Percentiles rank a stretch among this genome's conserved stretches.
phyloP scores from a whole-genome alignment of 805 yeast genomes.

The Dipodascopsis tothii region DNA sequence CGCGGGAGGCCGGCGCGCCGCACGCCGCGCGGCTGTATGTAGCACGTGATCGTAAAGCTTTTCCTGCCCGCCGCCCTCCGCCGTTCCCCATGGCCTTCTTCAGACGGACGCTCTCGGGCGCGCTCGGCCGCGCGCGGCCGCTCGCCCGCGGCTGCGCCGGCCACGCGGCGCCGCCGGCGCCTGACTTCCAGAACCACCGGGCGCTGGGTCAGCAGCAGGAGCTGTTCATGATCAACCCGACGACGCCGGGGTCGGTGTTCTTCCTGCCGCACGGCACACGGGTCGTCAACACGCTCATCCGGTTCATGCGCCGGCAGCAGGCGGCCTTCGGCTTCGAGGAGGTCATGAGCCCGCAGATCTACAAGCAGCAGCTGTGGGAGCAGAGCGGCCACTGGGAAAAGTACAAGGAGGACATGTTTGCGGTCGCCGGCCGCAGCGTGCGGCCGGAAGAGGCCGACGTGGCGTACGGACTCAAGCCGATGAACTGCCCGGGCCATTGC shows the following conservation, averaged over 20 bases:
- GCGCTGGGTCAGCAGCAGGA: conserved; percentile 57
- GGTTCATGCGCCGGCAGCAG: conserved; percentile 82
- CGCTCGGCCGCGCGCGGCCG: background rate
- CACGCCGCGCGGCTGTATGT: too few species aligned
- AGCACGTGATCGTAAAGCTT: too few species aligned
- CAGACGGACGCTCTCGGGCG: background rate
- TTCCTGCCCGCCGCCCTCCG: background rate
- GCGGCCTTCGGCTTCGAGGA: conserved; percentile 76
- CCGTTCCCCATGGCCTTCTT: background rate
- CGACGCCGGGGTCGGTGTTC: conserved; percentile 87
- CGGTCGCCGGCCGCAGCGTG: conserved; percentile 43
- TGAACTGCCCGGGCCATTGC: conserved; percentile 97
- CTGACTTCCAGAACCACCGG: conserved; percentile 20
- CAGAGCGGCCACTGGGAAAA: conserved; percentile 94
- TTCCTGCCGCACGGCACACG: conserved; percentile 89
- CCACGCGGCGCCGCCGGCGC: background rate
- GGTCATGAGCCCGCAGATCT: conserved; percentile 86
- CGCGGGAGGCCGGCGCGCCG: too few species aligned
- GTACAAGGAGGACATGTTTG: conserved; percentile 89
- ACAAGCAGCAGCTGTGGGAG: conserved; percentile 77
- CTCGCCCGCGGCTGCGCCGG: background rate
- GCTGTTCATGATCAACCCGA: conserved; percentile 67
- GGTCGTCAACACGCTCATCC: conserved; percentile 67
- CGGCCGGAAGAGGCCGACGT: conserved; percentile 26
- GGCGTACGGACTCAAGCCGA: conserved; percentile 80